Evolutionary conservation across 805 yeast species (phyloP), one percentile per base, ranked within the genome.

Genomic region (Wickerhamiella qilinensis): DNA sequence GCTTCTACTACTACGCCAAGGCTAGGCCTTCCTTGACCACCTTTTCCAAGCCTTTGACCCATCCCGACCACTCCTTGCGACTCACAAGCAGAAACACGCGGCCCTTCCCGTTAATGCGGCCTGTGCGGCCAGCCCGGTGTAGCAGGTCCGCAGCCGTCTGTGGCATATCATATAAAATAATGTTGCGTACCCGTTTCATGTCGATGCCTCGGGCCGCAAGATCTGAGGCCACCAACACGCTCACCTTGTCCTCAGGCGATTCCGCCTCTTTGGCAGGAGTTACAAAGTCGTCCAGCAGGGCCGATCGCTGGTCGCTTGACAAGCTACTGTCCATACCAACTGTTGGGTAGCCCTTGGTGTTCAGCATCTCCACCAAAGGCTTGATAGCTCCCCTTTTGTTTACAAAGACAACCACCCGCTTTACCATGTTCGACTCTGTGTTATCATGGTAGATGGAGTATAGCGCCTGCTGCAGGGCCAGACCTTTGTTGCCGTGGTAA

Each of bases 71-170:
- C 44, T 73, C 78, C 32, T 55, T 57, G 44, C 75, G 75, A 44
- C 76, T 78, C 20, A 78, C 77, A 37, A 88, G 72, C 51, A 91
- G 63, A 45, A 84, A 77, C 2, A 83, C 95, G 43, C 94, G 68
- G 12, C 98, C 98, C 28, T 78, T 67, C 51, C 78, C 84, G 33
- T 79, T 81, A 80, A 86, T 77, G 55, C 98, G 64, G 2, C 95
- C 96, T 0, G 96, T 88, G 59, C 98, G 71, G 1, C 98, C 98
- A 1, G 83, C 78, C 44, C 98, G 65, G 55, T 88, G 97, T 17
- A 88, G 74, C 43, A 88, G 63, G 57, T 88, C 97, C 16, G 83
- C 76, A 0, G 95, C 72, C 14, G 79, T 76, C 38, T 70, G 69
- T 4, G 98, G 98, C 33, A 85, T 72, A 53, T 88, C 96, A 62